Percentiles rank a stretch among this genome's conserved stretches.
Evolutionary conservation across 257 asterid genomes (phyloP).

Genomic region (Primulina eburnea): DNA sequence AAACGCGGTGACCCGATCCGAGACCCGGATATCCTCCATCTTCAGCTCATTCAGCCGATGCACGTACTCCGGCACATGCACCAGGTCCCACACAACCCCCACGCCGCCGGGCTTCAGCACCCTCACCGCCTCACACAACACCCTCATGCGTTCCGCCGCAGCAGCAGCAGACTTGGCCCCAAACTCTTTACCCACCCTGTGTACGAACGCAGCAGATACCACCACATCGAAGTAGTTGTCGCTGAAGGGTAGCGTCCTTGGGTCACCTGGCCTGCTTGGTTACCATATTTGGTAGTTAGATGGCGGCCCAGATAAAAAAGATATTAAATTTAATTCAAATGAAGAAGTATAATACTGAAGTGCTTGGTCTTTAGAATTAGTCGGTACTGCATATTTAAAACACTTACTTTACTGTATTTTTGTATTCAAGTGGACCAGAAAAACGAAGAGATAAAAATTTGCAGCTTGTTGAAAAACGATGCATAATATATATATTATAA

Average conservation of each 20-base stretch:
- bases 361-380: no score
- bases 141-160: constrained; percentile 85
- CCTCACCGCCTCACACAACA: constrained; percentile 75
- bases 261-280: constrained; percentile 67
- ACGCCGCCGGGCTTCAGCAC: constrained; percentile 82
- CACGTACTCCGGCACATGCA: constrained; percentile 81
- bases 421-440: no score
- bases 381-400: no score
- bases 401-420: no score
- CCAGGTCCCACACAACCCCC: constrained; percentile 92
- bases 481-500: no score
- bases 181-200: constrained; percentile 84
- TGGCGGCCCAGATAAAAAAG: not conserved
- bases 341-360: not conserved
- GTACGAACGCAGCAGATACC: constrained; percentile 89
- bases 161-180: constrained; percentile 81
- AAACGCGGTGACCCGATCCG: constrained; percentile 89
- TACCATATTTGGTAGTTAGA: not conserved
- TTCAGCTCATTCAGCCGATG: constrained; percentile 68
- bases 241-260: constrained; percentile 70
- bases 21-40: constrained; percentile 86
- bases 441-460: no score
- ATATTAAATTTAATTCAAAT: not conserved
- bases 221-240: constrained; percentile 89
- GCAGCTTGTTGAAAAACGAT: no score